phyloP scores from a whole-genome alignment of 768 basidiomycete genomes.

The Tephrocybe rancida region DNA sequence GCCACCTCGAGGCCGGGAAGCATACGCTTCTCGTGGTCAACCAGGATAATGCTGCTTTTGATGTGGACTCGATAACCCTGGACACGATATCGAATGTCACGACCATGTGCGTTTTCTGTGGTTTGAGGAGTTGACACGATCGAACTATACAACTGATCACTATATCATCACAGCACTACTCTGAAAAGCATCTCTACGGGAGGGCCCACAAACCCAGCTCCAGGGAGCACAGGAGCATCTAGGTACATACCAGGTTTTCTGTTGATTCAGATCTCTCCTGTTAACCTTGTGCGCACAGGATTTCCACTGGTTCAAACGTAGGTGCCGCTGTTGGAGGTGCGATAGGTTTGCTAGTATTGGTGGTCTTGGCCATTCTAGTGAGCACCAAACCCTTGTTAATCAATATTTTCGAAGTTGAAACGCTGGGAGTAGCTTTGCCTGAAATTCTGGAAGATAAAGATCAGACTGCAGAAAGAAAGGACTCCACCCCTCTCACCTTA shows the following conservation, averaged over 20 bases:
- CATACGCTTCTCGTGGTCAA: slow-evolving; percentile 7
- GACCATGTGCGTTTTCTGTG: background rate
- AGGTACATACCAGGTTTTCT: background rate
- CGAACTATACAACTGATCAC: too few relatives aligned
- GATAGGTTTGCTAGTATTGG: background rate
- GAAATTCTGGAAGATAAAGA: background rate
- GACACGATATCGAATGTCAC: background rate
- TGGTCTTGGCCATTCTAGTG: background rate
- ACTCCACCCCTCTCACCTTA: background rate
- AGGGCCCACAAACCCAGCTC: background rate
- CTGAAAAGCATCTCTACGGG: too few relatives aligned
- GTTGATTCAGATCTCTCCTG: background rate
- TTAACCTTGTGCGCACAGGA: background rate
- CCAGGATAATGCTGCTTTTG: background rate
- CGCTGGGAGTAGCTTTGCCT: background rate
- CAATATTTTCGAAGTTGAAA: too few relatives aligned
- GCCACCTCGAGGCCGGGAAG: background rate
- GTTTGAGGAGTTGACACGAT: background rate
- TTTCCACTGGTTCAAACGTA: background rate
- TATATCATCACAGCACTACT: too few relatives aligned
- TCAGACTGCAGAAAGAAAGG: background rate
- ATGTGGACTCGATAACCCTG: background rate
- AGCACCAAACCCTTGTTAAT: background rate
- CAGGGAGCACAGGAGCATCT: background rate
- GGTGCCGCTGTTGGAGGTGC: background rate